phyloP scores from a whole-genome alignment of 257 asterid species.

The Ocimum tenuiflorum region DNA sequence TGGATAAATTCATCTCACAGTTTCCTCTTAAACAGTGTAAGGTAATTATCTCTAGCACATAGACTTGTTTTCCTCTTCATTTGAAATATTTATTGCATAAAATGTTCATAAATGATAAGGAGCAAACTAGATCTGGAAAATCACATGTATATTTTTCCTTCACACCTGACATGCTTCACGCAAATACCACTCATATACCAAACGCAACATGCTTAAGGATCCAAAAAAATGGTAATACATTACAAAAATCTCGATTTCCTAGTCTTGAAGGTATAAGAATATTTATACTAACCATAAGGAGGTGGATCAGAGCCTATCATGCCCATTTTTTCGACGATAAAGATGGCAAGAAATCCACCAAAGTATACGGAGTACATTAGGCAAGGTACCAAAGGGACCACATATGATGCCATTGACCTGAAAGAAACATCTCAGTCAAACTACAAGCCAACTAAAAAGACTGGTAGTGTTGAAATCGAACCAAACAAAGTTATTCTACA shows the following conservation, averaged over 20 bases:
- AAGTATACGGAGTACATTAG: slow-evolving; percentile 64
- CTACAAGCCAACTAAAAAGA: slow-evolving; percentile 12
- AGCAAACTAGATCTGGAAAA: background rate
- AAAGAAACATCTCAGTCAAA: slow-evolving; percentile 30
- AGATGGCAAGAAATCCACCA: slow-evolving; percentile 77
- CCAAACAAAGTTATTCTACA: background rate
- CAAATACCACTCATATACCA: background rate
- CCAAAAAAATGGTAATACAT: slow-evolving; percentile 8
- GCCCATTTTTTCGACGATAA: slow-evolving; percentile 97
- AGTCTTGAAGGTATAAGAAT: slow-evolving; percentile 4
- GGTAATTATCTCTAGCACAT: slow-evolving; percentile 2
- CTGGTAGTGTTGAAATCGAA: background rate
- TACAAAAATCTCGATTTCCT: slow-evolving; percentile 8
- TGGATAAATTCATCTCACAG: background rate
- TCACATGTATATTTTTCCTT: background rate
- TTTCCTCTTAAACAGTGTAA: background rate
- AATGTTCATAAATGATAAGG: background rate
- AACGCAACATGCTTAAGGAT: background rate
- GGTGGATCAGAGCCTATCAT: slow-evolving; percentile 89
- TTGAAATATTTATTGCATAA: background rate
- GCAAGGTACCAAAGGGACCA: slow-evolving; percentile 70
- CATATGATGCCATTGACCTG: slow-evolving; percentile 83
- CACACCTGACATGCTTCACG: background rate
- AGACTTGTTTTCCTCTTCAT: background rate
- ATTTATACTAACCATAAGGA: slow-evolving; percentile 68